Evolutionary conservation across 805 yeast genomes (phyloP), one percentile per base, ranked within the genome.

Genomic region (Candida schatavii): DNA sequence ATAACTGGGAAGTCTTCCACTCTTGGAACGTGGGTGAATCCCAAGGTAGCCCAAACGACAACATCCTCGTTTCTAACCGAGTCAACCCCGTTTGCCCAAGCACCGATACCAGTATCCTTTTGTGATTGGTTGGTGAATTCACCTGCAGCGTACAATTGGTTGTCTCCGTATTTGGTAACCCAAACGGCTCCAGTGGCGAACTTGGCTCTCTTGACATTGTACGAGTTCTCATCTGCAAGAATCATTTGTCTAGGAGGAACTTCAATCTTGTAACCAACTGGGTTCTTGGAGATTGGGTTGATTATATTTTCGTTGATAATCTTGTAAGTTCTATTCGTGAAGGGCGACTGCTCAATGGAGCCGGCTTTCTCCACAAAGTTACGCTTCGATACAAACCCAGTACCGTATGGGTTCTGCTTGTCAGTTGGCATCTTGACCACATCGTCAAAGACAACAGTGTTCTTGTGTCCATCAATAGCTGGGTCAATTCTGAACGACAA

Each of bases 1-100:
- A 85, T 85, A 40, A 85, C 90, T 37, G 95, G 95, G 83, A 86
- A 85, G 62, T 85, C 91, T 67, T 85, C 95, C 28, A 83, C 80
- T 56, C 87, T 76, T 54, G 93, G 93, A 54, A 85, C 77, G 59
- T 85, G 95, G 3, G 91, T 85, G 68, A 85, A 76, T 21, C 88
- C 89, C 59, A 85, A 61, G 35, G 93, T 85, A 49, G 86, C 85
- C 90, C 91, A 85, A 34, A 85, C 83, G 46, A 85, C 88, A 44
- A 80, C 60, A 52, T 85, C 90, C 15, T 81, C 81, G 62, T 85
- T 77, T 77, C 90, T 81, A 27, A 85, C 88, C 27, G 66, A 57
- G 45, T 83, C 89, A 38, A 65, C 62, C 49, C 85, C 83, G 55
- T 81, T 74, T 29, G 86, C 85, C 84, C 89, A 86, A 33, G 62